Evolutionary conservation across 1,139 yeast species (phyloP), one percentile per base, ranked within the genome.

Genomic region (Casaregolazyma suthepensis): DNA sequence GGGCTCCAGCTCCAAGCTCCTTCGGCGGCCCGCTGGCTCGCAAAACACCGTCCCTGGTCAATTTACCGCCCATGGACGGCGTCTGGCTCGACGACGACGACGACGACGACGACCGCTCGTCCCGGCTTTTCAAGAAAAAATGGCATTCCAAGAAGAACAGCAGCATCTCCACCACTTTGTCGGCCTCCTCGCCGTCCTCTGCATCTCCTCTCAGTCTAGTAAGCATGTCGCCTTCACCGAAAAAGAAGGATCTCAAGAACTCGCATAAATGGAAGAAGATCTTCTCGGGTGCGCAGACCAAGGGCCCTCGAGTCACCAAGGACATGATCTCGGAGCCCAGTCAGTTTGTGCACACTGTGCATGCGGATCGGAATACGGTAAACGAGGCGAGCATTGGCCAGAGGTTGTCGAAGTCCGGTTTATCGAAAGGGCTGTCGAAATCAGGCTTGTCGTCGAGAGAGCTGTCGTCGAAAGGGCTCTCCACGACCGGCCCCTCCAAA

Each of bases 61-160:
- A 51, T 15, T 53, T 55, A 6, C 66, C 66, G 5, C 65, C 64
- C 9, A 63, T 63, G 66, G 46, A 51, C 7, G 58, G 57, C 43
- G 65, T 63, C 13, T 63, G 66, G 66, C 59, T 63, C n/a, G 66
- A 63, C 50, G 64, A 58, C 22, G 63, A 60, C 37, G 58, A 53
- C 37, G 61, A 59, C 22, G 58, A 54, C 22, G 56, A 51, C 15
- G 46, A 31, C 31, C 35, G 18, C 12, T 45, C 35, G 26, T 29
- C 38, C 17, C 38, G 44, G 13, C 29, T 38, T 31, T 15, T 20
- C 19, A 17, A 37, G 38, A 50, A 20, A 22, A 49, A 49, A 35
- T 49, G 52, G 52, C 52, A 49, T 43, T 44, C 46, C 5, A 40
- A 46, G 22, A 49, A 49, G 20, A 35, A 20, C 26, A 20, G 43